phyloP scores from a whole-genome alignment of 2,329 filamentous ascomycete species.

The Sporothrix mexicana region DNA sequence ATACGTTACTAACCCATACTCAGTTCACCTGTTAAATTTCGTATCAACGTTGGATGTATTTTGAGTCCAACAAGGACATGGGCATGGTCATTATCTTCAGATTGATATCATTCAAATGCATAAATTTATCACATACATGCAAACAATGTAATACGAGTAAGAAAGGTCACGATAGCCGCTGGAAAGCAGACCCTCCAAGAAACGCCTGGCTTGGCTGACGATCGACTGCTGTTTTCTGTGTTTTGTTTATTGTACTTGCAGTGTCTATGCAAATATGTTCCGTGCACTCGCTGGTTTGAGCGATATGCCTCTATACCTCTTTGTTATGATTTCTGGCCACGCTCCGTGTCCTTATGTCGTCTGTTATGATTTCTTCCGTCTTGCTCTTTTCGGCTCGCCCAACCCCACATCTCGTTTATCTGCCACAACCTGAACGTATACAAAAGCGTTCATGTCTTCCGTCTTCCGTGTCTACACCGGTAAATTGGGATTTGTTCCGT shows the following conservation, averaged over 20 bases:
- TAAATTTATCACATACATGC: not conserved
- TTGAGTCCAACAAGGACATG: not conserved
- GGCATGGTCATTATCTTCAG: not conserved
- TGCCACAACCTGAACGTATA: not conserved
- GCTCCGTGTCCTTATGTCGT: conserved; percentile 15
- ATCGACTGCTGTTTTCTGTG: not conserved
- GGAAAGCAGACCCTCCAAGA: not conserved
- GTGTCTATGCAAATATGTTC: not conserved
- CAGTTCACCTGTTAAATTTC: conserved; percentile 14
- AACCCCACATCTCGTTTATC: conserved; percentile 25
- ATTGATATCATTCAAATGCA: too few species aligned
- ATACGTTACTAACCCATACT: not conserved
- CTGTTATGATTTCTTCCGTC: conserved; percentile 19
- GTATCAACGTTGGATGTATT: not conserved
- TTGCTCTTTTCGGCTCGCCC: not conserved
- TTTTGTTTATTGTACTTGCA: not conserved
- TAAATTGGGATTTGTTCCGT: not conserved
- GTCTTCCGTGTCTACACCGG: not conserved
- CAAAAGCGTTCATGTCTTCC: not conserved
- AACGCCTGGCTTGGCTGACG: not conserved
- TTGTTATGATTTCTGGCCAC: not conserved
- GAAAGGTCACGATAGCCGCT: not conserved
- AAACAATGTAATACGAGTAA: not conserved
- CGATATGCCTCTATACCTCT: not conserved
- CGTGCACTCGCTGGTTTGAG: not conserved